Evolutionary conservation across 768 basidiomycete species (phyloP).

Genomic region (Pleurotus platypus): DNA sequence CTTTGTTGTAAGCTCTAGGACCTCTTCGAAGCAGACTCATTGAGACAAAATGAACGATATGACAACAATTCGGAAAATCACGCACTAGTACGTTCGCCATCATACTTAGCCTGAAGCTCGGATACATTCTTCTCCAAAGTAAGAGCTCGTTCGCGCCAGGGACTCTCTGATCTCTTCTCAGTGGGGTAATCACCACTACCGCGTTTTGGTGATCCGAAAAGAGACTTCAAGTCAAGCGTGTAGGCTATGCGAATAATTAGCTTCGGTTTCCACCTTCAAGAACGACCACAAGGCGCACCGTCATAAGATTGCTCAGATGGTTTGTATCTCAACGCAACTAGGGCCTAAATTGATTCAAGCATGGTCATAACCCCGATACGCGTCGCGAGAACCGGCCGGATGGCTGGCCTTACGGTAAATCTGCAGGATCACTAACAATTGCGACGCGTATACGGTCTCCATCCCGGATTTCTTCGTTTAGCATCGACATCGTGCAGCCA

Average conservation of each 20-base stretch:
- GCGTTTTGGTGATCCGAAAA: constrained; percentile 12
- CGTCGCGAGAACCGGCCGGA: too few relatives aligned
- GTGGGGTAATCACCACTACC: background rate
- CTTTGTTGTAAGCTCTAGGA: constrained; percentile 10
- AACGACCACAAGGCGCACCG: constrained; percentile 24
- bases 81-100: constrained; percentile 39
- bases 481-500: constrained; percentile 4
- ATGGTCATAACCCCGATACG: background rate
- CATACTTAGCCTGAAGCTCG: constrained; percentile 34
- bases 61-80: background rate
- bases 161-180: constrained; percentile 13
- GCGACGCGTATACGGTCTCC: constrained; percentile 38
- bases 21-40: constrained; percentile 10
- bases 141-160: constrained; percentile 41
- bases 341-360: constrained; percentile 29
- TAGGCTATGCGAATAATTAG: constrained; percentile 29
- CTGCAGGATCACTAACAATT: constrained; percentile 25
- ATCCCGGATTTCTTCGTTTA: constrained; percentile 12
- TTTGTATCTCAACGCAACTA: constrained; percentile 42
- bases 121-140: constrained; percentile 35
- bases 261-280: background rate
- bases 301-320: constrained; percentile 35
- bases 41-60: constrained; percentile 9
- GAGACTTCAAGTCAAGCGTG: constrained; percentile 34
- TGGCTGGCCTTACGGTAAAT: too few relatives aligned